Percentiles rank a stretch among this genome's conserved stretches.
Evolutionary conservation across 2,329 filamentous ascomycete genomes (phyloP).

Genomic region (Zasmidium cellare): DNA sequence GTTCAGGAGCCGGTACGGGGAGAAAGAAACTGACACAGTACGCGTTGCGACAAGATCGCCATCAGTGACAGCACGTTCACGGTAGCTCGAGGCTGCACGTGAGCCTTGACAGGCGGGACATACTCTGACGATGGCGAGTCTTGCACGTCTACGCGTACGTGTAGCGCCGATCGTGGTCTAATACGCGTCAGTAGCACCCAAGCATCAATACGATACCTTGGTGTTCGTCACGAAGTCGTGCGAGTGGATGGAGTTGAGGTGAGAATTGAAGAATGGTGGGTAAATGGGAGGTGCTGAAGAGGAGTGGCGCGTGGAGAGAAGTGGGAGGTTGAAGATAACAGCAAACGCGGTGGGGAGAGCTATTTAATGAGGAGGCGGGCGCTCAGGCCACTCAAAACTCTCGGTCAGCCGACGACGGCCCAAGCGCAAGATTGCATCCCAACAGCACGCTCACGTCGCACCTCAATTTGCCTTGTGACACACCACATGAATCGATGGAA

Average conservation of each 20-base stretch:
- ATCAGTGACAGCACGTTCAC: no score
- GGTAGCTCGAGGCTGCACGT: no score
- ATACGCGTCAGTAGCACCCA: no score
- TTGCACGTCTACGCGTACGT: no score
- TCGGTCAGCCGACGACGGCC: neutral
- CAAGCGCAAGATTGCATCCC: neutral
- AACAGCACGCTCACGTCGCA: neutral
- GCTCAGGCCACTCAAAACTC: neutral
- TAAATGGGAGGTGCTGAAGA: no score
- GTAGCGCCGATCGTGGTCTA: no score
- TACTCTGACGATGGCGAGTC: no score
- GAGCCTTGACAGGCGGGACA: no score
- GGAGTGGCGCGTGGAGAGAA: neutral
- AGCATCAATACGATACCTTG: no score
- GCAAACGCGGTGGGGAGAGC: neutral
- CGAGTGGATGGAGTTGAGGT: no score
- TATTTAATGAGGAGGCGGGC: neutral
- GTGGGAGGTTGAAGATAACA: neutral
- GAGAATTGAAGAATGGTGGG: no score
- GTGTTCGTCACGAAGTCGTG: no score
- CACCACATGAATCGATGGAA: constrained; percentile 2
- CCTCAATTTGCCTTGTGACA: neutral
- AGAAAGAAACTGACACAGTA: neutral
- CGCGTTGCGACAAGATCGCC: neutral
- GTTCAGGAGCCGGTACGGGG: neutral